Evolutionary conservation across 1,284 basidiomycete species (phyloP), one percentile per base, ranked within the genome.

Genomic region (Ustilago nuda): DNA sequence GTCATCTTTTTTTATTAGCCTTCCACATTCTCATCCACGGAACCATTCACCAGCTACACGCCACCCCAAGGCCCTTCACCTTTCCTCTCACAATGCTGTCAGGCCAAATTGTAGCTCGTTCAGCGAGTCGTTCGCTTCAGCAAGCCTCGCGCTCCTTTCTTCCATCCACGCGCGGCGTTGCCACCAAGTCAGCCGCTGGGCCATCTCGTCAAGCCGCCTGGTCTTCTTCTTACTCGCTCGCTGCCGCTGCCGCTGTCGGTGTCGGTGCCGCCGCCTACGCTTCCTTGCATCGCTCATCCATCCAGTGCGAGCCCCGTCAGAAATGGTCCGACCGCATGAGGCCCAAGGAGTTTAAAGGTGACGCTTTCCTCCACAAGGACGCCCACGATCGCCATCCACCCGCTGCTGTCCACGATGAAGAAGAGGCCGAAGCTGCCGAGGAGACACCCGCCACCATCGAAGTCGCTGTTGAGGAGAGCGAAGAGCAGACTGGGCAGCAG

Each of bases 401-500:
- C n/a, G 55, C 56, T 2, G 57, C 46, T 13, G 60, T 53, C 1
- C 59, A 58, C n/a, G 67, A 63, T 23, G 64, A 71, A 30, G 45
- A 68, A 12, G 45, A 68, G 8, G 67, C 54, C 19, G 65, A 70
- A 11, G 27, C 67, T 9, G 66, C 72, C 30, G 48, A 72, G 19
- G 72, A 71, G 51, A 74, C 74, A 6, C 74, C 74, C 11, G 71
- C 46, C 6, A 72, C 71, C n/a, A 76, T 76, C 46, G 78, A 80
- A 48, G 75, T 78, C 2, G 75, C 76, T 19, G 75, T 72, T 11
- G 78, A 75, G 54, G 77, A 69, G 55, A 41, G 52, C 36, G 61
- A 70, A n/a, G 76, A 75, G 54, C 52, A 69, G 61, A 57, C 65
- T 6, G 73, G 67, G 13, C 76, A 80, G 66, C 82, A 88, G 73